Conservation (phyloP, 2,329 filamentous ascomycete genomes). For the Plenodomus tracheiphilus region DNA sequence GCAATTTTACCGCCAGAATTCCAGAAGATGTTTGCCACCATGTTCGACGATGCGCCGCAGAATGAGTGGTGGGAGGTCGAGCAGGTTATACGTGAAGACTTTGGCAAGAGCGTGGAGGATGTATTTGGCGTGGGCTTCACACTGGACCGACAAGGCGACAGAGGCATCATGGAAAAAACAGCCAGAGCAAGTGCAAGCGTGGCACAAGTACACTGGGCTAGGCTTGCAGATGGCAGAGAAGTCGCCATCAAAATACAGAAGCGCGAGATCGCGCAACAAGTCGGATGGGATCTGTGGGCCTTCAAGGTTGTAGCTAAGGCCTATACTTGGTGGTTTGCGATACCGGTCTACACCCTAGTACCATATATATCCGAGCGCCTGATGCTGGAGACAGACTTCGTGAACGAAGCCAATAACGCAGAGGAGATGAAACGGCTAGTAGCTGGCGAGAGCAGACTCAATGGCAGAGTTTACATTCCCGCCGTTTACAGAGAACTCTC, state of each 20-base stretch:
- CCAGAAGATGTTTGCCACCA: slow-evolving; percentile 90
- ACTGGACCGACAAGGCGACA: slow-evolving; percentile 57
- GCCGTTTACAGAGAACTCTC: slow-evolving; percentile 80
- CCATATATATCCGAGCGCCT: slow-evolving; percentile 94
- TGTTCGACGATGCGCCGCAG: slow-evolving; percentile 98
- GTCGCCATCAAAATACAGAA: slow-evolving; percentile 98
- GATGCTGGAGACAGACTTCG: slow-evolving; percentile 90
- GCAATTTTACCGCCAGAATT: slow-evolving; percentile 92
- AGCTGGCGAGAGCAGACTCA: slow-evolving; percentile 72
- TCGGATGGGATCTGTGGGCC: slow-evolving; percentile 93
- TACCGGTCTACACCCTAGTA: slow-evolving; percentile 89
- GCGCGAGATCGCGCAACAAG: slow-evolving; percentile 86
- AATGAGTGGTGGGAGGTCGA: slow-evolving; percentile 86
- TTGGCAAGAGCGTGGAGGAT: slow-evolving; percentile 80
- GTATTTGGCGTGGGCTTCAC: slow-evolving; percentile 88
- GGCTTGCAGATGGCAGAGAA: slow-evolving; percentile 81
- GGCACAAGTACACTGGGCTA: slow-evolving; percentile 95
- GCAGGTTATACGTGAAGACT: slow-evolving; percentile 83
- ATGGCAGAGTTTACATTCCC: slow-evolving; percentile 84
- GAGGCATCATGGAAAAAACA: slow-evolving; percentile 70
- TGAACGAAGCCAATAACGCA: slow-evolving; percentile 87
- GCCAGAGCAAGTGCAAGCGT: slow-evolving; percentile 85
- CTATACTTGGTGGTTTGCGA: slow-evolving; percentile 85
- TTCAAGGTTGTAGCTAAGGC: slow-evolving; percentile 86
- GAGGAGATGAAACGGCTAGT: slow-evolving; percentile 81